These are phyloP conservation scores for Allomyces macrogynus DNA, from an alignment of 192 early-diverging fungal genomes.

Conservation along the genomic window DNA sequence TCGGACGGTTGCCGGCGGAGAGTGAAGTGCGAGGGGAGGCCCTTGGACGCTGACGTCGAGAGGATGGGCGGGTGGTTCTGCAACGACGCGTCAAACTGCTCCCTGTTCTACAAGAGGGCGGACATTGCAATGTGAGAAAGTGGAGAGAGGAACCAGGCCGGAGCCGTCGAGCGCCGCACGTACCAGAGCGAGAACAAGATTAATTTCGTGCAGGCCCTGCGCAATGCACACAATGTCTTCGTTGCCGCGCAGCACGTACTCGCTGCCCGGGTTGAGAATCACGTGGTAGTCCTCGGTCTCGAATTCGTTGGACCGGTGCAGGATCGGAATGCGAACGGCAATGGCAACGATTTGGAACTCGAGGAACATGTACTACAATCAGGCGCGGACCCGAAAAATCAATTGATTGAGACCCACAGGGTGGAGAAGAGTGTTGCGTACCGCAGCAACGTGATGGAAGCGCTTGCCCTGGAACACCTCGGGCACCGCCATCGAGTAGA, in stretches of 20 bases:
- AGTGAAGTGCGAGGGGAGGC: too few relatives aligned
- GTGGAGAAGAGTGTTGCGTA: not conserved
- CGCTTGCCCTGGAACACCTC: not conserved
- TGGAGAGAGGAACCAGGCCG: too few relatives aligned
- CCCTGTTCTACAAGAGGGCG: too few relatives aligned
- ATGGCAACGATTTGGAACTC: not conserved
- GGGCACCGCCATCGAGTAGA: not conserved
- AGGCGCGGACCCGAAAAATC: too few relatives aligned
- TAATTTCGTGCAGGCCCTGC: not conserved
- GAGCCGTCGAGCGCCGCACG: too few relatives aligned
- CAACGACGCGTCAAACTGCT: too few relatives aligned
- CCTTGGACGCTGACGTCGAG: too few relatives aligned
- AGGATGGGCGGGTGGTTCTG: too few relatives aligned
- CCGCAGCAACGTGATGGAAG: not conserved
- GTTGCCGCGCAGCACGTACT: not conserved
- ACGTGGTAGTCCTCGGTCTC: not conserved
- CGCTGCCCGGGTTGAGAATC: not conserved
- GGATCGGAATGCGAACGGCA: not conserved
- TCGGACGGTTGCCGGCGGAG: too few relatives aligned
- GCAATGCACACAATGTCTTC: not conserved
- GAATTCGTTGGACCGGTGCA: not conserved
- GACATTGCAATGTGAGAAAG: too few relatives aligned
- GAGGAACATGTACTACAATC: not conserved
- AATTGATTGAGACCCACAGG: too few relatives aligned
- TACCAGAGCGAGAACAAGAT: not conserved